Percentiles rank a stretch among this genome's conserved stretches.
These are phyloP conservation scores for Solanum dulcamara DNA, from an alignment of 257 asterid genomes.

Conservation along the genomic window DNA sequence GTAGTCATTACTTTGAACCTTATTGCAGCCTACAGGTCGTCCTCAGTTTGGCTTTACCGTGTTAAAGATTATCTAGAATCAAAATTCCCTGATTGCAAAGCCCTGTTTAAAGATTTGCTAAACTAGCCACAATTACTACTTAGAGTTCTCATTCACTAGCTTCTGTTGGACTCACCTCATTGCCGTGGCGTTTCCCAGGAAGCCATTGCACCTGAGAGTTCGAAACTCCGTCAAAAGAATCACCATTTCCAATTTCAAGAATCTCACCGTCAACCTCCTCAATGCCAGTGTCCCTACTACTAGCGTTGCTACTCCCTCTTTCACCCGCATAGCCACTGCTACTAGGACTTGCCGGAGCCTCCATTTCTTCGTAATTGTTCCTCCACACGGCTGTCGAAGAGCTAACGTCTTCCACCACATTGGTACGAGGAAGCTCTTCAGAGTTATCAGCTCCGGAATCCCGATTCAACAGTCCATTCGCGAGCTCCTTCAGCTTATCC, in stretches of 20 bases:
- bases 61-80: background rate
- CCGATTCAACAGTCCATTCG: conserved; percentile 22
- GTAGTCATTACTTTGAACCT: background rate
- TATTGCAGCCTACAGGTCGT: background rate
- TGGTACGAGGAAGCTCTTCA: conserved; percentile 3
- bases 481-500: conserved; percentile 16
- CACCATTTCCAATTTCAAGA: conserved; percentile 31
- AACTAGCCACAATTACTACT: background rate
- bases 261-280: conserved; percentile 39
- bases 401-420: conserved; percentile 23
- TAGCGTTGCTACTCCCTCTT: conserved; percentile 80
- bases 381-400: conserved; percentile 38
- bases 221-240: conserved; percentile 12
- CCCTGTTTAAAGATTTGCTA: background rate
- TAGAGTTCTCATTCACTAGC: background rate
- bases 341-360: conserved; percentile 63
- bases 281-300: conserved; percentile 20
- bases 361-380: conserved; percentile 38
- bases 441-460: conserved; percentile 6
- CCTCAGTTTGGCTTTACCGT: background rate
- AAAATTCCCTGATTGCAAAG: background rate
- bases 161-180: conserved; percentile 47
- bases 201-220: conserved; percentile 42
- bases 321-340: conserved; percentile 97
- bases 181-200: conserved; percentile 72